These are phyloP conservation scores for Xerocomellus chrysenteron DNA, from an alignment of 768 basidiomycete genomes.

Conservation along the genomic window DNA sequence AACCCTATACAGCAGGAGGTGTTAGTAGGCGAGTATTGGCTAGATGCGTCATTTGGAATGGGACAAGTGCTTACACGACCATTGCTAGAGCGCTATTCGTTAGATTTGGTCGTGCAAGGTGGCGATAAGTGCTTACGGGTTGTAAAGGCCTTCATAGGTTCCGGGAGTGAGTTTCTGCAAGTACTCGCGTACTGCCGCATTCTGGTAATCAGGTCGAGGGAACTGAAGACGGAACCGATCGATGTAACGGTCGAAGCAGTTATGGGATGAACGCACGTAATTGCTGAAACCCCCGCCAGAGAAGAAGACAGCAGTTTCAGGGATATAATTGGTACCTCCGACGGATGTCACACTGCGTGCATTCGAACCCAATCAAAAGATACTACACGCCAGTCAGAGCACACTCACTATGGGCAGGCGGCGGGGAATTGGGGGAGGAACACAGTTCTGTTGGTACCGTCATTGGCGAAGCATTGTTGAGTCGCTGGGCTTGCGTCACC, in stretches of 20 bases:
- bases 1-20: slow-evolving; percentile 33
- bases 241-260: neutral
- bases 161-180: slow-evolving; percentile 45
- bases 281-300: slow-evolving; percentile 78
- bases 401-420: slow-evolving; percentile 51
- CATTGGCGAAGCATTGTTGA: slow-evolving; percentile 57
- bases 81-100: slow-evolving; percentile 27
- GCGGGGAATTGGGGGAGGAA: slow-evolving; percentile 67
- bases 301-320: slow-evolving; percentile 59
- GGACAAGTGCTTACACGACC: slow-evolving; percentile 48
- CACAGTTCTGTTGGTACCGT: slow-evolving; percentile 49
- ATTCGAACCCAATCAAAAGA: neutral
- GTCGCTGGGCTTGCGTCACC: slow-evolving; percentile 50
- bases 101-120: neutral
- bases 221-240: slow-evolving; percentile 37
- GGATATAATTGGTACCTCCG: slow-evolving; percentile 60
- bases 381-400: too few relatives aligned
- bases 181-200: slow-evolving; percentile 42
- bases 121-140: slow-evolving; percentile 40
- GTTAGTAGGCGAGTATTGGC: neutral
- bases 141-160: slow-evolving; percentile 59
- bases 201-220: slow-evolving; percentile 53
- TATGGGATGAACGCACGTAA: slow-evolving; percentile 40
- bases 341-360: slow-evolving; percentile 62
- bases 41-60: too few relatives aligned